A percentile compares a stretch with the other conserved stretches of the same genome.
Conservation (phyloP, 2,329 filamentous ascomycete species). For the Stemphylium lycopersici region DNA sequence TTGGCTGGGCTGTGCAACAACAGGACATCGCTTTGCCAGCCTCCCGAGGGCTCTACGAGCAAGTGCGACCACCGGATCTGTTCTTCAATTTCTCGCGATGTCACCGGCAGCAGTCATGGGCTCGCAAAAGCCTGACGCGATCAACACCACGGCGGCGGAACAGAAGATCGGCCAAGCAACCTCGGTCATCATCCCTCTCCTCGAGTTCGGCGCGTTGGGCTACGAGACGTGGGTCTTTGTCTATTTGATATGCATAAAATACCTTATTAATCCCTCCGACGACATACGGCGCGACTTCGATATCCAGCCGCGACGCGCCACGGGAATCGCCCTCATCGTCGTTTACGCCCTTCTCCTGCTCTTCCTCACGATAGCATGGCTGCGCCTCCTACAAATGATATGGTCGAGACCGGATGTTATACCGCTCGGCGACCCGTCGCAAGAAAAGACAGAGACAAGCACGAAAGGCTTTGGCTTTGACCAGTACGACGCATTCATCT, state of each 20-base stretch:
- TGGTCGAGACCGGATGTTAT: conserved; percentile 75
- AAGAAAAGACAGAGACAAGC: conserved; percentile 36
- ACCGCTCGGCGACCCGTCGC: conserved; percentile 59
- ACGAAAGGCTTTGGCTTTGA: conserved; percentile 74
- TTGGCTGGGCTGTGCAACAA: conserved; percentile 8
- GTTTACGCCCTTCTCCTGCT: conserved; percentile 76
- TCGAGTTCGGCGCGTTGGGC: conserved; percentile 69
- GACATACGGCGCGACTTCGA: conserved; percentile 24
- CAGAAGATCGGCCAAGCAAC: conserved; percentile 60
- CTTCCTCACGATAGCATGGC: conserved; percentile 69
- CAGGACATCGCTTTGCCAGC: conserved; percentile 4
- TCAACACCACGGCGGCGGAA: conserved; percentile 30
- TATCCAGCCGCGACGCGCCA: conserved; percentile 54
- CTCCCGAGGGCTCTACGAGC: conserved; percentile 2
- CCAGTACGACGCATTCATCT: conserved; percentile 81
- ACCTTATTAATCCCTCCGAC: conserved; percentile 64
- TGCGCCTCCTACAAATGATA: conserved; percentile 73
- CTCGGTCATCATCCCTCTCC: conserved; percentile 70
- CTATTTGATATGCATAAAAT: conserved; percentile 66
- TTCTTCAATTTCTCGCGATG: conserved; percentile 17
- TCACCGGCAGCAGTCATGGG: conserved; percentile 25
- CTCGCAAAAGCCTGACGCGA: conserved; percentile 32
- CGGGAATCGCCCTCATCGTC: conserved; percentile 72
- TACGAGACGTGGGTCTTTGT: conserved; percentile 76
- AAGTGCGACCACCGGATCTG: conserved; percentile 1